These are phyloP conservation scores for Exophiala sp. DNA, from an alignment of 2,329 filamentous ascomycete genomes.

Conservation along the genomic window DNA sequence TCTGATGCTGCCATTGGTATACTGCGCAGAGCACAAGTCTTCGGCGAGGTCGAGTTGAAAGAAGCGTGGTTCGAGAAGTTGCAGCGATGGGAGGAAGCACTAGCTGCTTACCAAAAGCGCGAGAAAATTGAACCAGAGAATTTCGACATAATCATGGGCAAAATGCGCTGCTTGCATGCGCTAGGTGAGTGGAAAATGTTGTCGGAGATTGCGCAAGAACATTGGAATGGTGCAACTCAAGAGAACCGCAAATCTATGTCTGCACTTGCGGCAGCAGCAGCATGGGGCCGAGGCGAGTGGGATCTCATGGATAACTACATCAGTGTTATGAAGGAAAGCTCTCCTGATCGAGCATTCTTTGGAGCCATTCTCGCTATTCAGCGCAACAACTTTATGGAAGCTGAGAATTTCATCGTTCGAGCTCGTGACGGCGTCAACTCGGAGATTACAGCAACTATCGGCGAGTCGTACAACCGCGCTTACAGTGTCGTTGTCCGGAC, in stretches of 20 bases:
- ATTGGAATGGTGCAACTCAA: conserved; percentile 83
- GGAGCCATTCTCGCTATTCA: conserved; percentile 93
- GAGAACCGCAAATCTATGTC: conserved; percentile 90
- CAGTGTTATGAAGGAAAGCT: conserved; percentile 87
- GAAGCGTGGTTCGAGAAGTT: conserved; percentile 99
- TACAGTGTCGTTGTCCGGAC: conserved; percentile 98
- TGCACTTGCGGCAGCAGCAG: conserved; percentile 87
- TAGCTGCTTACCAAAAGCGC: conserved; percentile 85
- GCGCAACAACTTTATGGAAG: conserved; percentile 91
- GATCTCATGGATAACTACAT: conserved; percentile 98
- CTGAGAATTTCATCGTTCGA: conserved; percentile 82
- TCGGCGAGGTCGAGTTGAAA: conserved; percentile 91
- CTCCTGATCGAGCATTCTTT: conserved; percentile 95
- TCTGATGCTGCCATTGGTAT: conserved; percentile 98
- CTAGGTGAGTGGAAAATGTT: conserved; percentile 96
- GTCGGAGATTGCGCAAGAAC: conserved; percentile 82
- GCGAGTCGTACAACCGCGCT: conserved; percentile 95
- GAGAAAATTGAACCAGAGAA: conserved; percentile 72
- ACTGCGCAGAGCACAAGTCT: conserved; percentile 88
- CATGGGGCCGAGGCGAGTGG: conserved; percentile 96
- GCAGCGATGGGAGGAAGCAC: conserved; percentile 94
- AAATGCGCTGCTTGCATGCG: conserved; percentile 97
- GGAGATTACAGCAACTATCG: conserved; percentile 91
- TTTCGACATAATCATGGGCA: conserved; percentile 97
- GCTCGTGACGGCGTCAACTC: conserved; percentile 92